Conservation (phyloP, 2,329 filamentous ascomycete species). For the Rutstroemia sp. region DNA sequence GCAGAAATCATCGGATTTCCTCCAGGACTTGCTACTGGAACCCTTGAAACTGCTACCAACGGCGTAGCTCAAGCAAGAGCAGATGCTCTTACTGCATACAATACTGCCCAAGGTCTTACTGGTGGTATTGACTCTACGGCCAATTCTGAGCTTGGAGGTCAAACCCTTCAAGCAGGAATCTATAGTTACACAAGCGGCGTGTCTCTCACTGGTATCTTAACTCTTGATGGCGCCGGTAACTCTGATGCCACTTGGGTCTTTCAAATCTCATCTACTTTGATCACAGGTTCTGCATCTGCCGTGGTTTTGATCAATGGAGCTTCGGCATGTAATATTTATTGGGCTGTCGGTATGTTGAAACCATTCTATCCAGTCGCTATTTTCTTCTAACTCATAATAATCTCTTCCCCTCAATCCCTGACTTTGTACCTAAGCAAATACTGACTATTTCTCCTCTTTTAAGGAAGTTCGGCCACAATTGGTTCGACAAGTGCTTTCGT, state of each 20-base stretch:
- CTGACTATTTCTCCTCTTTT: neutral
- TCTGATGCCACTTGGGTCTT: conserved; percentile 9
- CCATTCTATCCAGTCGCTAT: neutral
- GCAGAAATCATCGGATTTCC: conserved; percentile 17
- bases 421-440: neutral
- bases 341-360: conserved; percentile 10
- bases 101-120: neutral
- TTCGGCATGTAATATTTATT: conserved; percentile 11
- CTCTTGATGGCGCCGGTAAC: conserved; percentile 8
- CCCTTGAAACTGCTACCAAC: neutral
- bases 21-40: conserved; percentile 10
- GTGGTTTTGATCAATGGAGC: conserved; percentile 8
- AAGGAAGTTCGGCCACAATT: conserved; percentile 9
- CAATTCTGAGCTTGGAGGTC: conserved; percentile 12
- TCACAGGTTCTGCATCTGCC: conserved; percentile 1
- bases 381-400: neutral
- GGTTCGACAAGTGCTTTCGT: conserved; percentile 4
- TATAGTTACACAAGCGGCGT: conserved; percentile 9
- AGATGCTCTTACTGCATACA: conserved; percentile 12
- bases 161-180: conserved; percentile 10
- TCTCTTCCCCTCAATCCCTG: too few species aligned
- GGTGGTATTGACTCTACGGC: conserved; percentile 4
- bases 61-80: conserved; percentile 1
- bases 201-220: conserved; percentile 9
- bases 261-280: conserved; percentile 9